Evolutionary conservation across 768 basidiomycete species (phyloP).

Genomic region (Psilocybe azurescens): DNA sequence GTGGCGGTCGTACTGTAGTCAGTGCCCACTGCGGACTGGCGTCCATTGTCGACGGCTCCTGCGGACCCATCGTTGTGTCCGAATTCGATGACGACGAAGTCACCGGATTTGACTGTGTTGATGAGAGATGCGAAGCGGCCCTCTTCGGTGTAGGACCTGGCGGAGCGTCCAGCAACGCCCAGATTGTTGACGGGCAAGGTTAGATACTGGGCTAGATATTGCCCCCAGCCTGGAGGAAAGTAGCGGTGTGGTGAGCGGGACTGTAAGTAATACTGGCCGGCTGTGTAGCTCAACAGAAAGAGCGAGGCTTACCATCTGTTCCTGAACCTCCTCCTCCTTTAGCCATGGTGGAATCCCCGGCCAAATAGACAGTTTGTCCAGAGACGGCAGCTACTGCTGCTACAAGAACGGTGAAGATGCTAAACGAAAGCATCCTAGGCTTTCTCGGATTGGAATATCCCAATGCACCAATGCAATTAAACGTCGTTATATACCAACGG

Average conservation of each 20-base stretch:
- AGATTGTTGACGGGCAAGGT: conserved; percentile 49
- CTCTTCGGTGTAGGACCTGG: conserved; percentile 53
- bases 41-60: conserved; percentile 44
- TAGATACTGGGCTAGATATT: conserved; percentile 45
- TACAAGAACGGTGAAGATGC: not conserved
- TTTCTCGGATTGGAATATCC: not conserved
- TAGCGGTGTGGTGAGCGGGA: not conserved
- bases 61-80: conserved; percentile 52
- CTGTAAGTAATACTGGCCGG: not conserved
- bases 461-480: not conserved
- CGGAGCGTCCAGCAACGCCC: conserved; percentile 50
- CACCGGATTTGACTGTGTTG: conserved; percentile 42
- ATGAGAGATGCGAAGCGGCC: conserved; percentile 50
- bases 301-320: conserved; percentile 31
- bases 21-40: conserved; percentile 45
- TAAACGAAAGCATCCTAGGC: not conserved
- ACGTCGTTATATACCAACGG: not conserved
- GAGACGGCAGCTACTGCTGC: not conserved
- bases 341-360: conserved; percentile 53
- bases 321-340: conserved; percentile 42
- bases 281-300: not conserved
- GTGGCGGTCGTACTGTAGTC: conserved; percentile 35
- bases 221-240: conserved; percentile 44
- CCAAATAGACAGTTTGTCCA: conserved; percentile 35
- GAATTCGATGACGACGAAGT: conserved; percentile 51